These are phyloP conservation scores for Hymenoscyphus repandus DNA, from an alignment of 2,329 filamentous ascomycete genomes.

Conservation along the genomic window DNA sequence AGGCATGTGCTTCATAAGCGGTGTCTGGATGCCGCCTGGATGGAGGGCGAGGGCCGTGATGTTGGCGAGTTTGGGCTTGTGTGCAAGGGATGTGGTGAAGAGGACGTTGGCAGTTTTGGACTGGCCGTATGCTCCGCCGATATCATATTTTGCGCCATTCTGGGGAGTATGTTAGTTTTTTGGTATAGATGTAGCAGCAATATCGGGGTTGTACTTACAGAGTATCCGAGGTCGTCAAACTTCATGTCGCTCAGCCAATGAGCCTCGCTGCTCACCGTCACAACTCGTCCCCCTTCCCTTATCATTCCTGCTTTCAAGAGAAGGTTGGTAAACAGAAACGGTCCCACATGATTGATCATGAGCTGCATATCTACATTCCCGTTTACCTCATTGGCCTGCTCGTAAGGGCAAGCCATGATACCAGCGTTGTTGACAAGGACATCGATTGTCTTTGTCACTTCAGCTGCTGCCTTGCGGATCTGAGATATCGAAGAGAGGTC, in stretches of 20 bases:
- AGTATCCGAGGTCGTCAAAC: conserved; percentile 19
- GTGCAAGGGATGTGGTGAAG: conserved; percentile 22
- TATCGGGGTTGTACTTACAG: neutral
- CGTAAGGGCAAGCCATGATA: conserved; percentile 7
- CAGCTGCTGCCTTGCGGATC: conserved; percentile 25
- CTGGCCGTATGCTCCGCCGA: conserved; percentile 36
- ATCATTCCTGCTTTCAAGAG: conserved; percentile 35
- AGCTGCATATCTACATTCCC: conserved; percentile 47
- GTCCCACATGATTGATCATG: conserved; percentile 45
- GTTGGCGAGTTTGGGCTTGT: neutral
- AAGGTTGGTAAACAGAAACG: conserved; percentile 48
- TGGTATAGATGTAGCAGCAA: too few relatives aligned
- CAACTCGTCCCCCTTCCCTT: conserved; percentile 26
- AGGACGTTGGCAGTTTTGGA: conserved; percentile 42
- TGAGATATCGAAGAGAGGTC: conserved; percentile 24
- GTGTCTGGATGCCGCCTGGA: neutral
- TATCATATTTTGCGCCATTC: conserved; percentile 36
- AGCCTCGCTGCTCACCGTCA: conserved; percentile 39
- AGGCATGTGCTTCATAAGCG: neutral
- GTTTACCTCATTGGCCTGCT: conserved; percentile 30
- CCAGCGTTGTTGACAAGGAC: conserved; percentile 22
- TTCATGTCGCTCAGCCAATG: conserved; percentile 40
- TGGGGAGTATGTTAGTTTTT: conserved; percentile 5
- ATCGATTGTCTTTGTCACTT: conserved; percentile 6
- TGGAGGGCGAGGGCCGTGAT: neutral